Evolutionary conservation across 805 yeast genomes (phyloP).

Genomic region (Tetrapisispora nanseiensis): DNA sequence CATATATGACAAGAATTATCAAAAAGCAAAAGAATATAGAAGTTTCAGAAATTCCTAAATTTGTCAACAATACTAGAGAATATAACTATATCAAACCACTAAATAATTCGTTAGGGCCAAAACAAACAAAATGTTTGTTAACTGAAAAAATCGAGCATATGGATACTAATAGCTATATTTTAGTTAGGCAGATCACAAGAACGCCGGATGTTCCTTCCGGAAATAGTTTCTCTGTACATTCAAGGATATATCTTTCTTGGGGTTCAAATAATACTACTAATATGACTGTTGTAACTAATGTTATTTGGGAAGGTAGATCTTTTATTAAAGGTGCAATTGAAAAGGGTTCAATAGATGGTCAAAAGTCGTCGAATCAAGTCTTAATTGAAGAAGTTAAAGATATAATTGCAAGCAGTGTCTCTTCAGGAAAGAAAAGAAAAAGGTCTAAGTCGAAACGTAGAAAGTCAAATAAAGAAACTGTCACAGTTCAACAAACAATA

Average conservation of each 20-base stretch:
- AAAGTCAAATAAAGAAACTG: neutral
- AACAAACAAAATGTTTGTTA: slow-evolving; percentile 55
- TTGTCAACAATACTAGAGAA: slow-evolving; percentile 32
- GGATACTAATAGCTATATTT: slow-evolving; percentile 36
- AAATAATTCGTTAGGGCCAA: slow-evolving; percentile 58
- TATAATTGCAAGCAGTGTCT: slow-evolving; percentile 20
- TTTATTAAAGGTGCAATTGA: slow-evolving; percentile 73
- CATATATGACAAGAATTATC: slow-evolving; percentile 38
- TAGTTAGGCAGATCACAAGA: slow-evolving; percentile 43
- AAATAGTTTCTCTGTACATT: slow-evolving; percentile 50
- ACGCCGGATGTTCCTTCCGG: slow-evolving; percentile 78
- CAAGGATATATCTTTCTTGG: slow-evolving; percentile 59
- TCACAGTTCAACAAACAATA: neutral
- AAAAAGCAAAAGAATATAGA: slow-evolving; percentile 54
- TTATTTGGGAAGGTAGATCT: slow-evolving; percentile 66
- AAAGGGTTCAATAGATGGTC: slow-evolving; percentile 68
- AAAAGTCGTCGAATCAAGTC: slow-evolving; percentile 43
- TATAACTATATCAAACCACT: slow-evolving; percentile 53
- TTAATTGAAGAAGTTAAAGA: slow-evolving; percentile 35
- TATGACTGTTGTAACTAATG: slow-evolving; percentile 44
- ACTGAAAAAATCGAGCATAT: slow-evolving; percentile 43
- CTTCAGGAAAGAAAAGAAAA: slow-evolving; percentile 4
- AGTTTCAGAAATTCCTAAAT: slow-evolving; percentile 42
- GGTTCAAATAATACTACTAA: slow-evolving; percentile 43
- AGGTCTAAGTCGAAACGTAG: slow-evolving; percentile 1